These are phyloP conservation scores for Rhododendron mucronatum DNA, from an alignment of 148 eudicot genomes.

Conservation along the genomic window DNA sequence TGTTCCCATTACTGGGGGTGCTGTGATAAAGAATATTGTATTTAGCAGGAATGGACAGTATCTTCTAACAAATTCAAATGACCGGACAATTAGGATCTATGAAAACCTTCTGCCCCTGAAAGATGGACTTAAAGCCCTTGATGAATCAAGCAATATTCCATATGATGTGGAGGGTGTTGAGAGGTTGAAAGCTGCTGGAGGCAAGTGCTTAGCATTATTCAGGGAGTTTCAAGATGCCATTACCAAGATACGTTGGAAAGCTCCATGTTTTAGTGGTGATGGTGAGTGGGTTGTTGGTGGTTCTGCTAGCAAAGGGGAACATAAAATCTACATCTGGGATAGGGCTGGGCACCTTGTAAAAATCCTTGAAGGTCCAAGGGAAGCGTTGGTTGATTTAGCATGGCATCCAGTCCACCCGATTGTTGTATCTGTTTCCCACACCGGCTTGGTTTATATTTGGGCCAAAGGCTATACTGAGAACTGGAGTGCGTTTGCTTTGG, in stretches of 20 bases:
- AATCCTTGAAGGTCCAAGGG: slow-evolving; percentile 96
- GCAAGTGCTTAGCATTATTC: slow-evolving; percentile 67
- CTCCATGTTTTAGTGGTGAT: slow-evolving; percentile 95
- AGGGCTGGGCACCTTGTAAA: slow-evolving; percentile 95
- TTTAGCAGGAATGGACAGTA: slow-evolving; percentile 78
- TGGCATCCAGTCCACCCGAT: slow-evolving; percentile 96
- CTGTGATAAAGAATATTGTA: slow-evolving; percentile 74
- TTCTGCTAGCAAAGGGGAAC: slow-evolving; percentile 95
- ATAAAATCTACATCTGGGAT: slow-evolving; percentile 95
- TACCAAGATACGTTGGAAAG: slow-evolving; percentile 90
- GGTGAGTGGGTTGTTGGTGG: slow-evolving; percentile 99
- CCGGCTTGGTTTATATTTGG: slow-evolving; percentile 90
- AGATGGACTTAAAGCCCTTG: slow-evolving; percentile 51
- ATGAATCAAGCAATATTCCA: slow-evolving; percentile 26
- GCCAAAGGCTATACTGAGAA: slow-evolving; percentile 94
- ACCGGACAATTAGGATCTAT: slow-evolving; percentile 78
- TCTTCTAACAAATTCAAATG: slow-evolving; percentile 95
- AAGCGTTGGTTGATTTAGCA: slow-evolving; percentile 84
- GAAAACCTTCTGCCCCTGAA: slow-evolving; percentile 74
- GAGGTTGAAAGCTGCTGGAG: slow-evolving; percentile 66
- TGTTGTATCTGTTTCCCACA: slow-evolving; percentile 82
- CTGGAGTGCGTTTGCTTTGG: slow-evolving; percentile 99
- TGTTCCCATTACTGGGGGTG: slow-evolving; percentile 57
- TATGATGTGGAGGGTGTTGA: slow-evolving; percentile 50
- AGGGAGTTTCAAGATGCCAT: slow-evolving; percentile 94